Percentiles rank a stretch among this genome's conserved stretches.
These are phyloP conservation scores for Penicillium malachiteum DNA, from an alignment of 495 filamentous ascomycete genomes.

Conservation along the genomic window DNA sequence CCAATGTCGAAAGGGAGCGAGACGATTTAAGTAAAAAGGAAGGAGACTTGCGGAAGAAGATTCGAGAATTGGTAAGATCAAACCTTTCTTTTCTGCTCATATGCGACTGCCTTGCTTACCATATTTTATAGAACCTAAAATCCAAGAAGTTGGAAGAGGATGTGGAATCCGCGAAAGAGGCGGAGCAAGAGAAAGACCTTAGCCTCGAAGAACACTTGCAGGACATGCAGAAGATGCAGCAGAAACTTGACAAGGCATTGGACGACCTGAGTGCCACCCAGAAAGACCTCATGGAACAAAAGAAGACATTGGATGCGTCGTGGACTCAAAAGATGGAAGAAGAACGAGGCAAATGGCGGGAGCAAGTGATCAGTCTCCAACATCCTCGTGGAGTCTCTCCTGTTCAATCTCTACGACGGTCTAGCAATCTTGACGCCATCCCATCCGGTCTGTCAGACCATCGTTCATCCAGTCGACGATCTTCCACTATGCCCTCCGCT, in stretches of 20 bases:
- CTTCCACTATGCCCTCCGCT: conserved; percentile 42
- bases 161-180: conserved; percentile 67
- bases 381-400: conserved; percentile 50
- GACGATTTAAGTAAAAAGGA: conserved; percentile 85
- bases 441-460: conserved; percentile 31
- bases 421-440: conserved; percentile 42
- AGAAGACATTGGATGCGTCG: conserved; percentile 62
- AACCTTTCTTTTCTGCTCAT: neutral
- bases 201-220: conserved; percentile 58
- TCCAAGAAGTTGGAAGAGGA: conserved; percentile 79
- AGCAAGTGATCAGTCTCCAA: conserved; percentile 50
- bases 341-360: conserved; percentile 73
- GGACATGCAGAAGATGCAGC: conserved; percentile 63
- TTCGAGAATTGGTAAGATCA: conserved; percentile 72
- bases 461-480: conserved; percentile 47
- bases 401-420: conserved; percentile 44
- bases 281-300: conserved; percentile 67
- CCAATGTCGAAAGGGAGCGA: conserved; percentile 79
- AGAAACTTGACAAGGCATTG: conserved; percentile 63
- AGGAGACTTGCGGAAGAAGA: conserved; percentile 78
- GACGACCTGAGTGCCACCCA: conserved; percentile 58
- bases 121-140: conserved; percentile 61
- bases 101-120: conserved; percentile 9
- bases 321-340: conserved; percentile 64
- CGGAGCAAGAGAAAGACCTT: conserved; percentile 58